Conservation (phyloP, 371 early-diverging fungal genomes). For the Mortierella sp. region DNA sequence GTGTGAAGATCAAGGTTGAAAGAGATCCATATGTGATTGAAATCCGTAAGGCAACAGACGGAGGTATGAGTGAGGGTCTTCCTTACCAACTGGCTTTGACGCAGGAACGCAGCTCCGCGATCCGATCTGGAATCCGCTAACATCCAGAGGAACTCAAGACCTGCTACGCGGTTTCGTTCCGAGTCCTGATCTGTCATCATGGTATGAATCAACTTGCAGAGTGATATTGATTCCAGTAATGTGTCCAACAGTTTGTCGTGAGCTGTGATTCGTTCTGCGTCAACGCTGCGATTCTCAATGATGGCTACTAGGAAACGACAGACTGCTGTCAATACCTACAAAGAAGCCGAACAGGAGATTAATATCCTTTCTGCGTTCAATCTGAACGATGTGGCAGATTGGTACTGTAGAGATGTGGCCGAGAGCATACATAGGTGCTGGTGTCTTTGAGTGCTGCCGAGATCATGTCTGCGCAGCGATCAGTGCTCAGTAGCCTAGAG, state of each 20-base stretch:
- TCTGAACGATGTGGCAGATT: not conserved
- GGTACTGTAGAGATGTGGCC: not conserved
- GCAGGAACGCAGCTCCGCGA: slow-evolving; percentile 36
- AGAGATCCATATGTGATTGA: no score
- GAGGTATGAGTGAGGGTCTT: no score
- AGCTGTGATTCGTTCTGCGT: slow-evolving; percentile 28
- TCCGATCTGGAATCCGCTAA: slow-evolving; percentile 31
- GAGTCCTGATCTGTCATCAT: slow-evolving; percentile 49
- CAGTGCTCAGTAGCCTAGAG: slow-evolving; percentile 29
- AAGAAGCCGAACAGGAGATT: not conserved
- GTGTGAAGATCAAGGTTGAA: not conserved
- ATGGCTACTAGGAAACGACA: slow-evolving; percentile 51
- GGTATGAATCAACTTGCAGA: slow-evolving; percentile 39
- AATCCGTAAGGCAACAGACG: no score
- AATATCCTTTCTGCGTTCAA: not conserved
- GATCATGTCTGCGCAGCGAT: slow-evolving; percentile 27
- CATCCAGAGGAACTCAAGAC: slow-evolving; percentile 55
- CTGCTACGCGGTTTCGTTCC: slow-evolving; percentile 44
- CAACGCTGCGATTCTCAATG: slow-evolving; percentile 49
- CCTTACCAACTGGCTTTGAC: slow-evolving; percentile 47
- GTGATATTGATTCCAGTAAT: slow-evolving; percentile 34
- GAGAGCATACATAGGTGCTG: slow-evolving; percentile 39
- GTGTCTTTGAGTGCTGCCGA: slow-evolving; percentile 44
- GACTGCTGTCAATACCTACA: slow-evolving; percentile 38
- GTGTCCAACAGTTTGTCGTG: slow-evolving; percentile 45